Conservation (phyloP, 352 stramenopile genomes). For the Globisporangium uncinulatum region DNA sequence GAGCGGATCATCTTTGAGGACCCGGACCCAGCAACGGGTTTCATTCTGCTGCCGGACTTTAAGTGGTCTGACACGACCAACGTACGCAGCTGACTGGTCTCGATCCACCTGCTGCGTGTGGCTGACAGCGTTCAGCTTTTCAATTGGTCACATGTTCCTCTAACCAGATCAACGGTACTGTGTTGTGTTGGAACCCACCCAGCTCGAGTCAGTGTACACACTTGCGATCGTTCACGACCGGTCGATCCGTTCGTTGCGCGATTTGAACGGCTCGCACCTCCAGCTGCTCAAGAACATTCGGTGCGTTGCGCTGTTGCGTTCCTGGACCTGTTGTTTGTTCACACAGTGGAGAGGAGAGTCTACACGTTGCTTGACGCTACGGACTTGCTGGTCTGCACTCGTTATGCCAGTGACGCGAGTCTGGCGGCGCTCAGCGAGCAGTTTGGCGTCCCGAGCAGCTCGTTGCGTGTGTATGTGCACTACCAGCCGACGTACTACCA, state of each 20-base stretch:
- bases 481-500: constrained; percentile 89
- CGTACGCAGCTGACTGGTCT: too few relatives aligned
- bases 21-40: constrained; percentile 49
- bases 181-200: constrained; percentile 1
- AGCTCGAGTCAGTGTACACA: constrained; percentile 80
- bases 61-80: constrained; percentile 77
- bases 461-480: constrained; percentile 80
- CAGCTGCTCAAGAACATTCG: constrained; percentile 67
- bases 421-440: constrained; percentile 42
- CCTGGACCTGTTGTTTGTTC: too few relatives aligned
- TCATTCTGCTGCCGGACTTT: constrained; percentile 79
- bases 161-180: too few relatives aligned
- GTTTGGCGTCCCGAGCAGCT: constrained; percentile 48
- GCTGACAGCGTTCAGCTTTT: too few relatives aligned
- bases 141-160: too few relatives aligned
- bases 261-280: constrained; percentile 58
- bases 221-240: constrained; percentile 76
- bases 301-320: too few relatives aligned
- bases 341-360: too few relatives aligned
- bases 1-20: constrained; percentile 82
- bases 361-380: too few relatives aligned
- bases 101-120: too few relatives aligned
- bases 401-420: constrained; percentile 48
- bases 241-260: constrained; percentile 68
- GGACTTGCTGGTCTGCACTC: neutral